Evolutionary conservation across 2,329 filamentous ascomycete species (phyloP).

Genomic region (Colletotrichum aenigma): DNA sequence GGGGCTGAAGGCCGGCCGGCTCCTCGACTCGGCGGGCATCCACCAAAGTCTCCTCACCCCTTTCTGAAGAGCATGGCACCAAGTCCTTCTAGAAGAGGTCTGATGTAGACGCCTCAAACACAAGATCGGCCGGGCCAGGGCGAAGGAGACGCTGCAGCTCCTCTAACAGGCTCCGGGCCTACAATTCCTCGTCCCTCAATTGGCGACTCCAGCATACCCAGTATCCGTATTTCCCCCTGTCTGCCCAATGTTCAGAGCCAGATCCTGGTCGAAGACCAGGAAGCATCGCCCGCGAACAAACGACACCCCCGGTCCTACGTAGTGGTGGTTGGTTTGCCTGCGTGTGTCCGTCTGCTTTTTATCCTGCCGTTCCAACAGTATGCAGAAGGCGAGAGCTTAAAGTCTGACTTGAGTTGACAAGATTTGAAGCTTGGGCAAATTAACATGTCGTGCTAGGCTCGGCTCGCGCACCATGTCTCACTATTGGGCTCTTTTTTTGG

Average conservation of each 20-base stretch:
- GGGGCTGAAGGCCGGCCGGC: background rate
- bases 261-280: background rate
- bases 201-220: background rate
- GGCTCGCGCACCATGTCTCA: background rate
- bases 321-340: background rate
- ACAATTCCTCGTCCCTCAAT: background rate
- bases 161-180: background rate
- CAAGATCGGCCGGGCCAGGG: slow-evolving; percentile 9
- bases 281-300: background rate
- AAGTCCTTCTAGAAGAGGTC: slow-evolving; percentile 13
- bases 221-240: background rate
- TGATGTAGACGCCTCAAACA: slow-evolving; percentile 1
- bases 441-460: background rate
- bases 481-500: background rate
- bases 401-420: background rate
- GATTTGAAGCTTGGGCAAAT: background rate
- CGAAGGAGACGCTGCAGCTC: background rate
- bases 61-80: background rate
- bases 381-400: background rate
- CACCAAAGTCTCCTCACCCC: background rate
- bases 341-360: background rate
- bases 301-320: background rate
- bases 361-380: background rate
- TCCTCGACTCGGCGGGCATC: background rate
- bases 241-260: background rate